Percentiles rank a stretch among this genome's conserved stretches.
Evolutionary conservation across 306 rosid species (phyloP).

Genomic region (cucumber (Cucumis sativus)): Cucumber_9930_V3 NC_026655.2:14776501-14777000

Average conservation of each 20-base stretch:
- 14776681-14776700: constrained; percentile 48
- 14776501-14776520: constrained; percentile 61
- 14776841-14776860: neutral
- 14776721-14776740: neutral
- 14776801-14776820: neutral
- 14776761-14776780: neutral
- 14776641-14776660: constrained; percentile 57
- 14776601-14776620: constrained; percentile 44
- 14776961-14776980: neutral
- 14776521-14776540: constrained; percentile 44
- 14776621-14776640: constrained; percentile 46
- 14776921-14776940: neutral
- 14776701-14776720: neutral
- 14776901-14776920: neutral
- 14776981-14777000: neutral
- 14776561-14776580: constrained; percentile 87
- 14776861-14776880: neutral
- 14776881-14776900: neutral
- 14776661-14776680: constrained; percentile 62
- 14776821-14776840: neutral
- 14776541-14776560: constrained; percentile 66
- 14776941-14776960: neutral
- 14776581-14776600: constrained; percentile 53
- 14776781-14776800: neutral
- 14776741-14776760: neutral